Evolutionary conservation across 2,329 filamentous ascomycete genomes (phyloP), one percentile per base, ranked within the genome.

Genomic region (Ascosphaera aggregata): DNA sequence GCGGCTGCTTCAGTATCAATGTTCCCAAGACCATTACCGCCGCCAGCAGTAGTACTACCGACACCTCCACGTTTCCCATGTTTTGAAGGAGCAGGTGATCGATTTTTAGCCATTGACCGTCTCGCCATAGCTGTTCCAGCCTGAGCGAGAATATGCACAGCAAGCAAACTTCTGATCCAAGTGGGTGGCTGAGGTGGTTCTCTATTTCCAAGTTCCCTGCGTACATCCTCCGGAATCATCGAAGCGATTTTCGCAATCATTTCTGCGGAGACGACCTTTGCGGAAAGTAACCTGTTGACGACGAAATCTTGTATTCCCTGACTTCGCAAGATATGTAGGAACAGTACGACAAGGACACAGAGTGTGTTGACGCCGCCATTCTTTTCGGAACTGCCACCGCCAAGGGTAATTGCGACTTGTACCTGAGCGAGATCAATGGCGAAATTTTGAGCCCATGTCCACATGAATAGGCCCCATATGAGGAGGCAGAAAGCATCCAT

Each of bases 391-490:
- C 59, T 77, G 42, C 82, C 82, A 43, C 84, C 85, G 44, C 85
- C 85, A 9, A 94, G 63, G 0, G 84, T 91, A 42, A 93, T 73
- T 42, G 85, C 85, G 51, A 94, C 91, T 52, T 93, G 82, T 42
- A 86, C 80, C 57, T 94, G 86, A 43, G 85, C 82, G 39, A 93
- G 68, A 54, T 94, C 85, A 48, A 94, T 66, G 42, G 86, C 77
- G 51, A 91, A 76, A 52, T 81, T 80, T 54, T 93, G 85, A 45
- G 86, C 71, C 42, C 82, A 81, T 22, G 75, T 74, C 80, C 80
- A 91, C 44, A 92, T 67, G 48, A 89, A 80, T 36, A 92, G 65
- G 30, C 56, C 57, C 80, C 84, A 94, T 44, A 89, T 65, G 45
- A 86, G 63, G 48, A 94, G 66, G 48, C 86, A 79, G 49, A 89